Conservation (phyloP, 441 rosid genomes). For the Raphanus hybrid region DNA sequence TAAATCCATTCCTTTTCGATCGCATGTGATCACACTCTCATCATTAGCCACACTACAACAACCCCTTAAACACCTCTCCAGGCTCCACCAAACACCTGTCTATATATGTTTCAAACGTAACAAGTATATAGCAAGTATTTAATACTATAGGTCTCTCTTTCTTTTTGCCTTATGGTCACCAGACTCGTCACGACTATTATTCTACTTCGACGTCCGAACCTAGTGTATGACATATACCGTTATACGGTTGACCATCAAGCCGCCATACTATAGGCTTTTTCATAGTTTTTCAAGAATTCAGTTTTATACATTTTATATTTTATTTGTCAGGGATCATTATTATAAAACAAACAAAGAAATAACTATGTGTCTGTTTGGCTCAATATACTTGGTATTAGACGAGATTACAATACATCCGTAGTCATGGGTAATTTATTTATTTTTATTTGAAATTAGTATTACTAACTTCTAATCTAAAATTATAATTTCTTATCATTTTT, state of each 20-base stretch:
- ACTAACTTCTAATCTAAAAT: not conserved
- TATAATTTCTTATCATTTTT: not conserved
- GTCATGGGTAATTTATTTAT: not conserved
- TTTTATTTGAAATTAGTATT: not conserved
- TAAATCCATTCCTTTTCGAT: not conserved
- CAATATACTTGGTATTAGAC: not conserved
- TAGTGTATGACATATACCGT: not conserved
- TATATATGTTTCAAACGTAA: not conserved
- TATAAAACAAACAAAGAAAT: conserved; percentile 1
- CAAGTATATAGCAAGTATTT: not conserved
- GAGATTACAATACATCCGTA: not conserved
- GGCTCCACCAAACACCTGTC: conserved; percentile 1
- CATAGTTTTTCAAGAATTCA: not conserved
- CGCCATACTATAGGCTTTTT: not conserved
- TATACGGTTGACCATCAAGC: not conserved
- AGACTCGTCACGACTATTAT: not conserved
- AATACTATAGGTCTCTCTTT: not conserved
- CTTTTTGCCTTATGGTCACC: not conserved
- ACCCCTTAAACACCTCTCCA: conserved; percentile 11
- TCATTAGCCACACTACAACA: conserved; percentile 15
- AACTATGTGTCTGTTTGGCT: not conserved
- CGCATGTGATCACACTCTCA: conserved; percentile 20
- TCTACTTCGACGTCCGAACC: conserved; percentile 8
- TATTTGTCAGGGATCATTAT: not conserved
- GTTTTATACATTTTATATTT: not conserved